These are phyloP conservation scores for Acanthamoeba triangularis DNA, from an alignment of 208 protist species.

Conservation along the genomic window DNA sequence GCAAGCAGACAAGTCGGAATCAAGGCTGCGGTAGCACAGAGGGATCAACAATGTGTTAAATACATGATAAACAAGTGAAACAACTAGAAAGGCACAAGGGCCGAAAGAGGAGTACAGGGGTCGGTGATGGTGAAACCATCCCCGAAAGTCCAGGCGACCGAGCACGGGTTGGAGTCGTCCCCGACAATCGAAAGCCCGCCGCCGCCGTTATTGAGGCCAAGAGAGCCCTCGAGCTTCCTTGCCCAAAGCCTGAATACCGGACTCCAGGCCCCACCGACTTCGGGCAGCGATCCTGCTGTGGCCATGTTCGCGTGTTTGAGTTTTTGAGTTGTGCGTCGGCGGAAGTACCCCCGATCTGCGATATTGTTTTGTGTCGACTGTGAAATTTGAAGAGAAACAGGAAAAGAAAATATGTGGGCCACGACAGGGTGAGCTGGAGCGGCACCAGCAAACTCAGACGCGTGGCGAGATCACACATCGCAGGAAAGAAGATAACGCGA, in stretches of 20 bases:
- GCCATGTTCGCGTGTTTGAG: no score
- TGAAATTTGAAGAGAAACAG: neutral
- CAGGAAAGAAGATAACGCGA: no score
- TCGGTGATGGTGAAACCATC: constrained; percentile 1
- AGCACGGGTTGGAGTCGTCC: neutral
- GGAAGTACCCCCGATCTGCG: no score
- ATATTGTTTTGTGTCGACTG: neutral
- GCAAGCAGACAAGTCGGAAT: constrained; percentile 25
- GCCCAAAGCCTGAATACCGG: neutral
- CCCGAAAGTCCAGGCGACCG: neutral
- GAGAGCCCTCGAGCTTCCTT: neutral
- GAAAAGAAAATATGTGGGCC: neutral
- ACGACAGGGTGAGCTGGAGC: constrained; percentile 17
- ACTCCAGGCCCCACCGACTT: no score
- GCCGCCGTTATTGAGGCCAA: neutral
- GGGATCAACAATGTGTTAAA: neutral
- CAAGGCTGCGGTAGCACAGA: neutral
- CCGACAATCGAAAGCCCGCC: neutral
- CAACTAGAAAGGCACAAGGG: neutral
- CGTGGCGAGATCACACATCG: neutral
- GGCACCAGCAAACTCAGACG: neutral
- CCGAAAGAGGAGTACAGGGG: neutral
- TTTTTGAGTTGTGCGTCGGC: no score
- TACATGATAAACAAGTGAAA: neutral
- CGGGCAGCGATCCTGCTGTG: no score